Conservation (phyloP, 1,284 basidiomycete genomes). For the Trichosporon coremiiforme region DNA sequence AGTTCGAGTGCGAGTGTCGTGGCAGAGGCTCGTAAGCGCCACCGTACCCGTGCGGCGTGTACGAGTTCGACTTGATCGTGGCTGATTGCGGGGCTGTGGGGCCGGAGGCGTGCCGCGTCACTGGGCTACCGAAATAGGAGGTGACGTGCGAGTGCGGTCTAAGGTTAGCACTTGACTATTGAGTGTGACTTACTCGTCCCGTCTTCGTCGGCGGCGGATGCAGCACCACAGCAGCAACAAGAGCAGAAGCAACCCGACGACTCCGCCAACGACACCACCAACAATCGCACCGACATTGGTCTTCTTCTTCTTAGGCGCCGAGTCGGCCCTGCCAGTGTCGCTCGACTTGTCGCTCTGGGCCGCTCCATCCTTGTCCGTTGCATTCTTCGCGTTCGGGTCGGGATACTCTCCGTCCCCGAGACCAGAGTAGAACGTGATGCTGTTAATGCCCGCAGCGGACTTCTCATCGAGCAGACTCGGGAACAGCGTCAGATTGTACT, state of each 20-base stretch:
- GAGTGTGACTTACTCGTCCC: neutral
- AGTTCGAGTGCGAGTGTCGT: neutral
- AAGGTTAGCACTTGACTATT: neutral
- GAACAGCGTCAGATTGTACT: constrained; percentile 6
- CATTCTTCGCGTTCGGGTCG: neutral
- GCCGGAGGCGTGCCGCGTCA: neutral
- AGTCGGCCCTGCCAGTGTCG: neutral
- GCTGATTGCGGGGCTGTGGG: neutral
- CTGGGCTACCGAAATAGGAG: neutral
- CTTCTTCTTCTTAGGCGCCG: neutral
- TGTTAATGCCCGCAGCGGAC: neutral
- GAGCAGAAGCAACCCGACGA: neutral
- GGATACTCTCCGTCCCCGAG: neutral
- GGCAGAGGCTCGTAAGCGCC: neutral
- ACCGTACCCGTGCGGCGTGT: constrained; percentile 7
- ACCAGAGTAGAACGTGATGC: constrained; percentile 15
- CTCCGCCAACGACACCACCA: constrained; percentile 8
- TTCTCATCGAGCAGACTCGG: neutral
- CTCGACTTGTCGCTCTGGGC: neutral
- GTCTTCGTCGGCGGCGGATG: neutral
- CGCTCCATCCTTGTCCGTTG: neutral
- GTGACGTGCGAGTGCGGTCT: neutral
- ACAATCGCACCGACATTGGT: neutral
- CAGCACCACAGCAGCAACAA: neutral
- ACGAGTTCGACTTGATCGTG: neutral